A percentile compares a stretch with the other conserved stretches of the same genome.
phyloP scores from a whole-genome alignment of 176 grass and related monocot species.

The Aegilops tauschii region DNA sequence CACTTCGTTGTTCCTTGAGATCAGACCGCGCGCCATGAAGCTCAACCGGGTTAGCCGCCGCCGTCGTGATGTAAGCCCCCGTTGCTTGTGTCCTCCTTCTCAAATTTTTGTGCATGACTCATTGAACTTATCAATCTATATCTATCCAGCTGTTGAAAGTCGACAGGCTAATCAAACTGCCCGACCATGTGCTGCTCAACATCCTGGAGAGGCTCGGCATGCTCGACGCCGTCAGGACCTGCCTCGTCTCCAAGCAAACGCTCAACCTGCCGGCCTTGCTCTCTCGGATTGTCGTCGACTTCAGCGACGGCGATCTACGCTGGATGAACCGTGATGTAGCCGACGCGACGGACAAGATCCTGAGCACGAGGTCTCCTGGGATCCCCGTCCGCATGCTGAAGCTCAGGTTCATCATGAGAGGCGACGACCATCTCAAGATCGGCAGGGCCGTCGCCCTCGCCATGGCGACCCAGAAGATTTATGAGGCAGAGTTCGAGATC shows the following conservation, averaged over 20 bases:
- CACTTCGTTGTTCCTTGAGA: too few relatives aligned
- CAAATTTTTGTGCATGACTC: too few relatives aligned
- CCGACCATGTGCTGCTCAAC: not conserved
- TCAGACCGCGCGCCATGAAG: too few relatives aligned
- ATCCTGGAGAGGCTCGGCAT: not conserved
- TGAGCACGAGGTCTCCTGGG: not conserved
- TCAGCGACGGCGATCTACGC: rapidly evolving
- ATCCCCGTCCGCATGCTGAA: not conserved
- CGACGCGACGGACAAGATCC: not conserved
- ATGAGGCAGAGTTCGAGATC: not conserved
- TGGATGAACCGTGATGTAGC: not conserved
- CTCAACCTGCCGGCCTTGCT: not conserved
- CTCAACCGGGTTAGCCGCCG: too few relatives aligned
- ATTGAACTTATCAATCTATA: too few relatives aligned
- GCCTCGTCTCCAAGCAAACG: not conserved
- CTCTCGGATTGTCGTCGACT: not conserved
- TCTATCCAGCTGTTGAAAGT: not conserved
- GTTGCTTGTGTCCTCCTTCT: too few relatives aligned
- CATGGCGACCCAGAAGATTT: not conserved
- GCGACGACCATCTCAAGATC: not conserved
- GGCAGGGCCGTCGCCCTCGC: not conserved
- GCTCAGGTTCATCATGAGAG: not conserved
- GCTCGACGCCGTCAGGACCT: not conserved
- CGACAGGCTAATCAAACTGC: not conserved
- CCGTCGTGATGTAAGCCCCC: too few relatives aligned